A percentile compares a stretch with the other conserved stretches of the same genome.
Evolutionary conservation across 371 early-diverging fungal genomes (phyloP).

Genomic region (Saksenaea vasiformis): DNA sequence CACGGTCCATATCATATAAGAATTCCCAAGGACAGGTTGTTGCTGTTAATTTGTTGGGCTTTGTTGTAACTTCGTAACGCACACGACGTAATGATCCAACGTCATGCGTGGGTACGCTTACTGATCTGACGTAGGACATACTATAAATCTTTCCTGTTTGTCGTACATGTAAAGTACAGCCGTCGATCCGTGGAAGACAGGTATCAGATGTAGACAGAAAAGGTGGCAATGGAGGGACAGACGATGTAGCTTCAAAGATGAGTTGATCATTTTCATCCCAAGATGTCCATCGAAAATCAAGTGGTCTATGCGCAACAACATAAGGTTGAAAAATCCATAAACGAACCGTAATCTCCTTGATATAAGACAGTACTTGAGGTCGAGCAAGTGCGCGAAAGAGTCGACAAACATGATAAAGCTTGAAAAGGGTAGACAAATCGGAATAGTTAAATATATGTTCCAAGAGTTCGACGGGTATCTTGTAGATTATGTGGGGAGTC

Average conservation of each 20-base stretch:
- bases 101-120: conserved; percentile 7
- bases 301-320: conserved; percentile 16
- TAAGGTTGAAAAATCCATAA: conserved; percentile 20
- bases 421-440: conserved; percentile 17
- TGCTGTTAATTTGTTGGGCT: not conserved
- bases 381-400: conserved; percentile 18
- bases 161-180: conserved; percentile 17
- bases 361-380: conserved; percentile 17
- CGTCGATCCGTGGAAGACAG: conserved; percentile 17
- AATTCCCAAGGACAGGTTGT: conserved; percentile 16
- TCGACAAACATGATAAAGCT: conserved; percentile 21
- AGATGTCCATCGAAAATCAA: conserved; percentile 18
- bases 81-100: not conserved
- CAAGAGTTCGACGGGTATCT: conserved; percentile 17
- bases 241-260: conserved; percentile 13
- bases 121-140: conserved; percentile 20
- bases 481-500: not conserved
- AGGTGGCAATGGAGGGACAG: conserved; percentile 4
- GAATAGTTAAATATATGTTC: conserved; percentile 10
- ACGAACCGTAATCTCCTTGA: conserved; percentile 21
- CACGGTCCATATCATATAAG: conserved; percentile 7
- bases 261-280: conserved; percentile 8
- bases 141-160: conserved; percentile 20
- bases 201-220: not conserved
- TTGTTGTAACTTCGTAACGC: not conserved